Base-by-base conservation (phyloP, 1,284 basidiomycete genomes). In the Ustilago hordei region DNA sequence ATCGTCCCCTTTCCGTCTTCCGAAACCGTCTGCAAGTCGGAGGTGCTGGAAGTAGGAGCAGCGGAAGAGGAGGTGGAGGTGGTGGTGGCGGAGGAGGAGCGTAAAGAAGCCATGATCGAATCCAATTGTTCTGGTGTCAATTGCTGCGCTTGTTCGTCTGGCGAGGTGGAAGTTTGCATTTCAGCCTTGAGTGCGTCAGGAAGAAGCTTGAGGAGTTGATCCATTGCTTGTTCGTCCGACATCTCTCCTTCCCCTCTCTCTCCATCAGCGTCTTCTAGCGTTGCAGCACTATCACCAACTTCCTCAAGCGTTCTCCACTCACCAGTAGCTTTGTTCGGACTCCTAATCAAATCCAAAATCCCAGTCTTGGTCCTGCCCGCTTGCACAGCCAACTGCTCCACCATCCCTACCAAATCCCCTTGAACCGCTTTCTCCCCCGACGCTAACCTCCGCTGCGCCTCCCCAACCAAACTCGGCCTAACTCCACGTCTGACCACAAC, bases 401-500 rank as follows among this genome's bases (percentile, higher is more conserved):
- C 54, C 4, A 55, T 17, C 12, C 23, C 43, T 19, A 7, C 34
- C 19, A 38, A 28, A 35, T 53, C n/a, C 39, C 19, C 13, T 7
- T 55, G 55, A n/a, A 11, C 64, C 2, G 13, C 43, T 17, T 12
- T 53, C 28, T 28, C 35, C n/a, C 3, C 57, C 28, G 17, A n/a
- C 2, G 31, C 57, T 19, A 69, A 11, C 43, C 64, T 60, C 9
- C 67, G 35, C 23, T 64, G 36, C n/a, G 73, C 68, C 31, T 75
- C 64, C 3, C 47, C n/a, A 2, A 71, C 54, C 12, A 84, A 39
- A n/a, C 69, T 59, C 0, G 89, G 95, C 60, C 95, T 89, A 31
- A 87, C 73, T 1, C 95, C 96, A 45, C 94, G 90, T 36, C 91
- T 91, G 60, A 99, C 90, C 34, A 95, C 92, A 45, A 98, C 91